Evolutionary conservation across 345 rosid species (phyloP), one percentile per base, ranked within the genome.

Genomic region (Aegle marmelos): DNA sequence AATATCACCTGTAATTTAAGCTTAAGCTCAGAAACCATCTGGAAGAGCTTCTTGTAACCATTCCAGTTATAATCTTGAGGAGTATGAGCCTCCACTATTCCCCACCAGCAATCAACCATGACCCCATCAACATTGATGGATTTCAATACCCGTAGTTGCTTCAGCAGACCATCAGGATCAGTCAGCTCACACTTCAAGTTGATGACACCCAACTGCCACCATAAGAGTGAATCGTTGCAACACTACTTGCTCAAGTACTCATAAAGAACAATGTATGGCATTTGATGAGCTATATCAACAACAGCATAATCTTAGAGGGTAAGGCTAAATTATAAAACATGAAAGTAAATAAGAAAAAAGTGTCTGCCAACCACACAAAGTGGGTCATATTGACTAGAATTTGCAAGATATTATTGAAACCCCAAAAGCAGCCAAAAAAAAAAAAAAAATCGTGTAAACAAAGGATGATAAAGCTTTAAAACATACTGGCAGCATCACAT

Each of bases 71-170:
- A 97, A 75, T 91, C 94, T 78, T 77, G 94, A 4, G 99, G 98
- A 60, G 88, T 84, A 83, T 90, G 93, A 72, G 94, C 95, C 87
- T 97, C 98, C 34, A 92, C 98, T 83, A 96, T 91, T 76, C 99
- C 99, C 99, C 99, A 94, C 99, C 99, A 97, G 86, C 99, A 97
- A 81, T 97, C 94, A 73, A 93, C 94, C 88, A 87, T 88, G 64
- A 94, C 88, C 39, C 99, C 98, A 84, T 97, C 98, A 34, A 91
- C 86, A 76, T 87, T 89, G 74, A 90, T 79, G 75, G 99, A 89
- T 80, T 93, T 92, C 87, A 97, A 87, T 58, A 84, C 82, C 83
- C 91, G 88, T 63, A 96, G 87, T 84, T 92, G 95, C 86, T 91
- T 92, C 73, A 88, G 84, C 81, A 96, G 76, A 78, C 94, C 89